A percentile compares a stretch with the other conserved stretches of the same genome.
Conservation (phyloP, 2,329 filamentous ascomycete species). For the Calonectria honghensis region DNA sequence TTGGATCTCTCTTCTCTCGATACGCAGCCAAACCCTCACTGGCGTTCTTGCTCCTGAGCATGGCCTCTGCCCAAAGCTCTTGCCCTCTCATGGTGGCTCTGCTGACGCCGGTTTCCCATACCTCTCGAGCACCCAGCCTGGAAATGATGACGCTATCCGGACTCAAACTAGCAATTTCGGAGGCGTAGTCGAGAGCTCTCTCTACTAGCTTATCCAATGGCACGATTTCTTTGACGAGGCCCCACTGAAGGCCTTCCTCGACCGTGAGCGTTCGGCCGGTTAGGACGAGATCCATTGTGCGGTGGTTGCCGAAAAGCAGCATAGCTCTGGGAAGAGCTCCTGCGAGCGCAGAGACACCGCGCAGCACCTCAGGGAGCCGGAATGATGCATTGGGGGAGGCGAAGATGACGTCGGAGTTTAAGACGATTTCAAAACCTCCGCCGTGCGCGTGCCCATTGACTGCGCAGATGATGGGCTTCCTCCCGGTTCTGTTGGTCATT, state of each 20-base stretch:
- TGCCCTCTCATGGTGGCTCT: conserved; percentile 59
- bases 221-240: conserved; percentile 55
- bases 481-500: conserved; percentile 59
- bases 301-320: conserved; percentile 59
- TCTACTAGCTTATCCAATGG: conserved; percentile 55
- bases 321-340: conserved; percentile 72
- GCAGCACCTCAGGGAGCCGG: conserved; percentile 73
- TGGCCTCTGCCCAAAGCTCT: conserved; percentile 56
- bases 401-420: conserved; percentile 75
- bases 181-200: conserved; percentile 56
- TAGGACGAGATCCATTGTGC: conserved; percentile 59
- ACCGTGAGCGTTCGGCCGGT: conserved; percentile 53
- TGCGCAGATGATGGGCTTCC: conserved; percentile 58
- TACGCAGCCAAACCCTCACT: conserved; percentile 56
- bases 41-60: conserved; percentile 57
- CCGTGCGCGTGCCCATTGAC: conserved; percentile 58
- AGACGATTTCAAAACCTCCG: conserved; percentile 58
- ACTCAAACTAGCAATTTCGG: conserved; percentile 56
- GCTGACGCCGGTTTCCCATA: conserved; percentile 60
- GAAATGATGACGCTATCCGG: conserved; percentile 60
- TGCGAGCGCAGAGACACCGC: conserved; percentile 74
- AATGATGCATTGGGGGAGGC: conserved; percentile 72
- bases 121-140: conserved; percentile 57
- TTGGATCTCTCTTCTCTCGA: conserved; percentile 57
- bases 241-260: conserved; percentile 58